Percentiles rank a stretch among this genome's conserved stretches.
Conservation (phyloP, 352 stramenopile species). For the Phytophthora gonapodyides region DNA sequence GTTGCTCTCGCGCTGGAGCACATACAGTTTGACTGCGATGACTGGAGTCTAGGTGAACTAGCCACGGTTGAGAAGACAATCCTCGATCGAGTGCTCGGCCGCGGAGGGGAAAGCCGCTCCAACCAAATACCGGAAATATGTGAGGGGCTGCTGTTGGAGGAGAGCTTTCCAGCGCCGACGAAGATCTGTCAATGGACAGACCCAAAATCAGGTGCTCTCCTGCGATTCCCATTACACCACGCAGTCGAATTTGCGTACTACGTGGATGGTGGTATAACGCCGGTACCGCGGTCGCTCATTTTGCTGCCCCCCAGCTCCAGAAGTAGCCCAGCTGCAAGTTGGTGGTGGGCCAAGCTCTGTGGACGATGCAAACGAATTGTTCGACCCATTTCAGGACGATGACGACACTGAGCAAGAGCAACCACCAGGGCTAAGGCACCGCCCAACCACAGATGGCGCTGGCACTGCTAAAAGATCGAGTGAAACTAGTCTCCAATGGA, state of each 20-base stretch:
- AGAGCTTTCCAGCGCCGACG: neutral
- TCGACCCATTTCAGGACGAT: constrained; percentile 3
- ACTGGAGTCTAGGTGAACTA: neutral
- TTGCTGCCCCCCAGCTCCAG: neutral
- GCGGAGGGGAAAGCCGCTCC: neutral
- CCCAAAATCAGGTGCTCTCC: neutral
- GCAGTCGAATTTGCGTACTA: neutral
- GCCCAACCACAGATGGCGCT: neutral
- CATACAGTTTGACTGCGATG: neutral
- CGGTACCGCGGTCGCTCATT: neutral
- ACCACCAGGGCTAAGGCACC: neutral
- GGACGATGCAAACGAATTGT: neutral
- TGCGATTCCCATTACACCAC: neutral
- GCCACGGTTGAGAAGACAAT: neutral
- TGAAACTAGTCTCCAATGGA: neutral
- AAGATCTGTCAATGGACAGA: constrained; percentile 2
- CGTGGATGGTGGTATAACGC: neutral
- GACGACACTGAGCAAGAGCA: neutral
- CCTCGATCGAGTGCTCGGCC: neutral
- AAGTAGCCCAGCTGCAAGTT: neutral
- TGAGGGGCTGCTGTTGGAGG: neutral
- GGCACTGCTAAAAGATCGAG: neutral
- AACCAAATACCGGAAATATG: neutral
- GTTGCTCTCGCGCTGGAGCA: neutral
- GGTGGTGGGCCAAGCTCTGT: neutral